A percentile compares a stretch with the other conserved stretches of the same genome.
These are phyloP conservation scores for Anisodus acutangulus DNA, from an alignment of 257 asterid genomes.

Conservation along the genomic window DNA sequence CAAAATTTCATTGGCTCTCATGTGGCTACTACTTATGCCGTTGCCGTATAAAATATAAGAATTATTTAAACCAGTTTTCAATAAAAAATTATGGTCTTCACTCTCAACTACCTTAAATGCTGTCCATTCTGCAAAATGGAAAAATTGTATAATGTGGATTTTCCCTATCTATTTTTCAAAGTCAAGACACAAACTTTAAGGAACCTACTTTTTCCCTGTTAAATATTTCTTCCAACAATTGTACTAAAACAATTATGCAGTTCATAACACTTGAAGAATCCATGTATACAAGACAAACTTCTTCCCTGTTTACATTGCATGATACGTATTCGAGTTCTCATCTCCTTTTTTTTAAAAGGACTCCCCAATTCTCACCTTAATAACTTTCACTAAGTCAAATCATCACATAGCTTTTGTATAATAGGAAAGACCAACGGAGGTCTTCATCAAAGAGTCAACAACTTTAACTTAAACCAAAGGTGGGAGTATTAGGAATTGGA, in stretches of 20 bases:
- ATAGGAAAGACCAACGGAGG: neutral
- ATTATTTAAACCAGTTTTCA: neutral
- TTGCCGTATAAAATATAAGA: neutral
- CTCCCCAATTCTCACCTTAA: neutral
- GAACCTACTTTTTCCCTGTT: neutral
- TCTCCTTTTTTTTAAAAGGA: too few species aligned
- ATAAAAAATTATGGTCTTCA: neutral
- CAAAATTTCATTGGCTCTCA: neutral
- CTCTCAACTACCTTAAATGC: neutral
- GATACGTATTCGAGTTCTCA: neutral
- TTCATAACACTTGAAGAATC: neutral
- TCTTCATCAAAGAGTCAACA: conserved; percentile 15
- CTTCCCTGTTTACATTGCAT: neutral
- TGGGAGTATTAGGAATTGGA: neutral
- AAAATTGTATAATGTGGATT: neutral
- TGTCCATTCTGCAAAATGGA: neutral
- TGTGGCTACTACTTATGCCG: neutral
- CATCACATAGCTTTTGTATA: neutral
- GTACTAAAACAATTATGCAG: neutral
- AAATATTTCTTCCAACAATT: neutral
- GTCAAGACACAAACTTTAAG: neutral
- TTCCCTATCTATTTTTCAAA: neutral
- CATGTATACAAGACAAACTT: neutral
- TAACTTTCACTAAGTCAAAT: neutral
- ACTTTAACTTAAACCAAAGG: neutral